phyloP scores from a whole-genome alignment of 768 basidiomycete genomes.

The Xanthoconium purpureum region DNA sequence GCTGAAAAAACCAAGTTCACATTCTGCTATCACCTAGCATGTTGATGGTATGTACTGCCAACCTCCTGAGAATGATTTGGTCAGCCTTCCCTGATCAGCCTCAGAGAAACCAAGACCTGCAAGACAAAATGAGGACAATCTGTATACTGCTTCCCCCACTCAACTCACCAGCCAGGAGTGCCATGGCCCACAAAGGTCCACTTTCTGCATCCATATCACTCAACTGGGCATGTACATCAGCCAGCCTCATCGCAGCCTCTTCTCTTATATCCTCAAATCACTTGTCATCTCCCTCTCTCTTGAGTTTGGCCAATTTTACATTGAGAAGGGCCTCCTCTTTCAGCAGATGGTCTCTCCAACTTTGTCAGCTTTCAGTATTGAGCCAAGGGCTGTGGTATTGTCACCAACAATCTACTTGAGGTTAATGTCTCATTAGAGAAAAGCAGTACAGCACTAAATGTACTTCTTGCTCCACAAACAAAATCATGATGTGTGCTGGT shows the following conservation, averaged over 20 bases:
- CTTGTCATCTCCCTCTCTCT: slow-evolving; percentile 73
- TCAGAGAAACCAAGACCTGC: slow-evolving; percentile 90
- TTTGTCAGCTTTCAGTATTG: slow-evolving; percentile 98
- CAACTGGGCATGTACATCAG: slow-evolving; percentile 85
- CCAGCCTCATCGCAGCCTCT: slow-evolving; percentile 74
- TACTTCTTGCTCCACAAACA: slow-evolving; percentile 99
- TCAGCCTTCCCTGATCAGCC: slow-evolving; percentile 77
- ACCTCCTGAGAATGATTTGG: slow-evolving; percentile 90
- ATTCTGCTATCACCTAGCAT: neutral
- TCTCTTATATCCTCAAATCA: slow-evolving; percentile 83
- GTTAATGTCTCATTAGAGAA: neutral
- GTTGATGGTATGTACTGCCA: slow-evolving; percentile 60
- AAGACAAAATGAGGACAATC: neutral
- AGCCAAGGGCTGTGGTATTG: slow-evolving; percentile 87
- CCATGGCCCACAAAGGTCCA: slow-evolving; percentile 90
- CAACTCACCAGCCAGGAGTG: slow-evolving; percentile 73
- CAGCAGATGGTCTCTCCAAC: slow-evolving; percentile 89
- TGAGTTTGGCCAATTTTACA: slow-evolving; percentile 65
- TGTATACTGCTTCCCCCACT: neutral
- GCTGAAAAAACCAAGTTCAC: slow-evolving; percentile 36
- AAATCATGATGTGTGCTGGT: too few relatives aligned
- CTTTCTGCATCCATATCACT: slow-evolving; percentile 99
- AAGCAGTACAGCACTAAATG: slow-evolving; percentile 6
- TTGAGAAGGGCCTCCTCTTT: slow-evolving; percentile 82
- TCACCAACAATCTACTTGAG: slow-evolving; percentile 77